Evolutionary conservation across 2,329 filamentous ascomycete species (phyloP), one percentile per base, ranked within the genome.

Genomic region (Colletotrichum euphorbiae): DNA sequence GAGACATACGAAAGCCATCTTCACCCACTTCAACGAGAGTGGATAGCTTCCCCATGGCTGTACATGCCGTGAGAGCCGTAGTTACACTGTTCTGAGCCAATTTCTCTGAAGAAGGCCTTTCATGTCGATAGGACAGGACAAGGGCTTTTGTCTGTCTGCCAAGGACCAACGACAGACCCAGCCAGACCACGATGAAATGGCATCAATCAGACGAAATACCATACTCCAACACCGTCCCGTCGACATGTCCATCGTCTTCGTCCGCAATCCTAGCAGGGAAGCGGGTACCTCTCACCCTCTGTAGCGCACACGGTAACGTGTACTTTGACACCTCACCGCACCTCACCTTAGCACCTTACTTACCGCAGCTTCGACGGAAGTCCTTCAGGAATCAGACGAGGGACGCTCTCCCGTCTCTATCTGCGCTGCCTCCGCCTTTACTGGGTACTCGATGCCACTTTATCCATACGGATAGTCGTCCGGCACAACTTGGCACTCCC

Each of bases 191-290:
- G 43, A 64, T 17, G 43, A 54, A 57, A 67, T 64, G 65, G 65
- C 61, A 67, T 67, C 64, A 64, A 33, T 64, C 65, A 67, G 52
- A 67, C 60, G 65, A 67, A 67, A 67, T 56, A 58, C 60, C 52
- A 61, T 64, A 50, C 9, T 60, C 17, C 52, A 67, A 42, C 63
- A 13, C 42, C 42, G 31, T 56, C 51, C 63, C 59, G 58, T 57
- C 59, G 45, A 36, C 50, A 51, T 31, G 24, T 57, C 58, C 50
- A 57, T 52, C 59, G 54, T 24, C 51, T 28, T 31, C 17, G 33
- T 31, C 63, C 58, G 4, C n/a, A 48, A 43, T 56, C 62, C 45
- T 46, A 33, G 46, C 40, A 31, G 46, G 19, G 43, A 45, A 28
- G 19, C 15, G 31, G 55, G 56, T 56, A 11, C 40, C 46, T n/a